Percentiles rank a stretch among this genome's conserved stretches.
Evolutionary conservation across 257 asterid genomes (phyloP).

Genomic region (Echites panduratus): DNA sequence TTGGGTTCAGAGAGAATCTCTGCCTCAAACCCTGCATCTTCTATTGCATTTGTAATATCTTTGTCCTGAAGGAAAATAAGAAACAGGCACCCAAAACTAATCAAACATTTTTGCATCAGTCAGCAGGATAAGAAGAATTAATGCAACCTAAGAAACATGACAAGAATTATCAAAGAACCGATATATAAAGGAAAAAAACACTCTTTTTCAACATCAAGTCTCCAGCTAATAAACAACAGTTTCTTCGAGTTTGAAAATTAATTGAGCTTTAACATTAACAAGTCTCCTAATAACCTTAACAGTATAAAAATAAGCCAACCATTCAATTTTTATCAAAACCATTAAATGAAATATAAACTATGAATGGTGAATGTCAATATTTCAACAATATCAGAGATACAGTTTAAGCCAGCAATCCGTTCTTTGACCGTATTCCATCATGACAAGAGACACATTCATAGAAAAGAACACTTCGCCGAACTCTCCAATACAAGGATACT

Average conservation of each 20-base stretch:
- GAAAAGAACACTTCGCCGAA: too few relatives aligned
- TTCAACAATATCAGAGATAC: background rate
- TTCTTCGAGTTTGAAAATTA: background rate
- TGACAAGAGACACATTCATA: background rate
- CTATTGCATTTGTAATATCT: conserved; percentile 80
- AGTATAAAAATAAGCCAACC: background rate
- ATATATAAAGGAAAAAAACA: background rate
- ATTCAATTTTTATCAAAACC: background rate
- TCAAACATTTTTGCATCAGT: conserved; percentile 11
- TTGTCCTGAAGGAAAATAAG: conserved; percentile 53
- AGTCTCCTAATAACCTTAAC: background rate
- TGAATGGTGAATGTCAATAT: background rate
- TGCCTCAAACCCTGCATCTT: conserved; percentile 98
- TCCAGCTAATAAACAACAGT: background rate
- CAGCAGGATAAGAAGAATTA: background rate
- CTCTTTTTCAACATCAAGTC: background rate
- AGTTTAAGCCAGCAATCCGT: background rate
- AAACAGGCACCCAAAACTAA: conserved; percentile 20
- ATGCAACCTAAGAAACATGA: background rate
- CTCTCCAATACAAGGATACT: too few relatives aligned
- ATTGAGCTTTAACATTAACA: background rate
- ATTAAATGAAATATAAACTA: background rate
- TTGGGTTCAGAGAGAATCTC: conserved; percentile 68
- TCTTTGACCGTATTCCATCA: background rate
- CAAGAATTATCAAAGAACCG: background rate